Conservation (phyloP, 352 stramenopile genomes). For the Phytophthora syringae region DNA sequence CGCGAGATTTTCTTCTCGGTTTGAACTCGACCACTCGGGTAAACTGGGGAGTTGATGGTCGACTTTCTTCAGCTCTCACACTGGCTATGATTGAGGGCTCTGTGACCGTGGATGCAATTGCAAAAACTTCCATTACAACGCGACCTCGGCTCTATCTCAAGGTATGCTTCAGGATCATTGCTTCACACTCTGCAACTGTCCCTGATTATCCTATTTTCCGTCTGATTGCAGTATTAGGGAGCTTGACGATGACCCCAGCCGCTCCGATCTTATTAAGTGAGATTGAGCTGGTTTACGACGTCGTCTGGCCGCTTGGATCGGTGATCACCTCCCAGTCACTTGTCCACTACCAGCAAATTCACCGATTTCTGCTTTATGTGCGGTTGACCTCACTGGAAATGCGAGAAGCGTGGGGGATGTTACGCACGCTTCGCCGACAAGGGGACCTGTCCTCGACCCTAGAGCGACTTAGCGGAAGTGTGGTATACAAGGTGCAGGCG, state of each 20-base stretch:
- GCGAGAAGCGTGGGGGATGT: constrained; percentile 43
- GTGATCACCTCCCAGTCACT: constrained; percentile 50
- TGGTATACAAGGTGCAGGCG: constrained; percentile 52
- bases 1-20: constrained; percentile 56
- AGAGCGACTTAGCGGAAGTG: constrained; percentile 35
- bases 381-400: constrained; percentile 54
- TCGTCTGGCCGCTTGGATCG: constrained; percentile 57
- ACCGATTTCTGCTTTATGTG: constrained; percentile 53
- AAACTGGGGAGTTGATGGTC: constrained; percentile 52
- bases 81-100: constrained; percentile 68
- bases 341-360: constrained; percentile 44
- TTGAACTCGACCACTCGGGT: constrained; percentile 52
- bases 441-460: constrained; percentile 9
- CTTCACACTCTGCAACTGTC: neutral
- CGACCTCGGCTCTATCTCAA: constrained; percentile 42
- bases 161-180: constrained; percentile 29
- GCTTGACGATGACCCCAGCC: constrained; percentile 40
- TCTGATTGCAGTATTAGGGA: constrained; percentile 41
- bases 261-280: constrained; percentile 43
- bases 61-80: constrained; percentile 54
- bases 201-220: neutral
- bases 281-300: constrained; percentile 54
- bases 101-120: constrained; percentile 22
- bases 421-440: constrained; percentile 36
- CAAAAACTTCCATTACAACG: constrained; percentile 56